Evolutionary conservation across 257 asterid species (phyloP), one percentile per base, ranked within the genome.

Genomic region (Primulina huaijiensis): DNA sequence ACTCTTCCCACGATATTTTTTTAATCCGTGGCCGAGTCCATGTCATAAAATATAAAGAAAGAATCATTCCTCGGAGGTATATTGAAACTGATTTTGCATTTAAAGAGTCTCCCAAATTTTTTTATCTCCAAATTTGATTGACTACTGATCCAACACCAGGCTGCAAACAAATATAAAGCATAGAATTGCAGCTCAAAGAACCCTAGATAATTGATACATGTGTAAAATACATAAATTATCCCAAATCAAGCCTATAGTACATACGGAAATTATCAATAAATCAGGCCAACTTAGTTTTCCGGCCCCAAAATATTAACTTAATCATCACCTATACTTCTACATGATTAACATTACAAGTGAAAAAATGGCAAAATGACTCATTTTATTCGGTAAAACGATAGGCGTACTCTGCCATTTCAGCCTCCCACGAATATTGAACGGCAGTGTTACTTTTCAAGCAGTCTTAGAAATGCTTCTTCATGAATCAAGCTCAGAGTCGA

Each of bases 401-500:
- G 29, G 21, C 59, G 21, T 35, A 65, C 56, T 52, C 62, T 56
- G 79, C 61, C 67, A 46, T 33, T 62, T 67, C 71, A 52, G 61
- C 67, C 67, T 19, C 50, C 64, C 75, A 40, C 53, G 20, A 20
- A 43, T 43, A 14, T 23, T 55, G 67, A n/a, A 60, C 27, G 46
- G 55, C 30, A 34, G 11, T 8, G 38, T 57, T 46, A 50, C 21
- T 29, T 14, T 29, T 62, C 55, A 4, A 68, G 65, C 60, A 61
- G 60, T 55, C 12, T 2, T 37, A n/a, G 27, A 37, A n/a, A 55
- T 50, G n/a, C 55, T 60, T 70, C 65, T 61, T 71, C 65, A 78
- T 35, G 69, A 55, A 63, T 84, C 90, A 25, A 37, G 72, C 73
- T 87, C 90, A 55, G 79, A 57, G 43, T 62, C 78, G 55, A 59